Conservation (phyloP, 2,329 filamentous ascomycete genomes). For the Epichloe sibirici region DNA sequence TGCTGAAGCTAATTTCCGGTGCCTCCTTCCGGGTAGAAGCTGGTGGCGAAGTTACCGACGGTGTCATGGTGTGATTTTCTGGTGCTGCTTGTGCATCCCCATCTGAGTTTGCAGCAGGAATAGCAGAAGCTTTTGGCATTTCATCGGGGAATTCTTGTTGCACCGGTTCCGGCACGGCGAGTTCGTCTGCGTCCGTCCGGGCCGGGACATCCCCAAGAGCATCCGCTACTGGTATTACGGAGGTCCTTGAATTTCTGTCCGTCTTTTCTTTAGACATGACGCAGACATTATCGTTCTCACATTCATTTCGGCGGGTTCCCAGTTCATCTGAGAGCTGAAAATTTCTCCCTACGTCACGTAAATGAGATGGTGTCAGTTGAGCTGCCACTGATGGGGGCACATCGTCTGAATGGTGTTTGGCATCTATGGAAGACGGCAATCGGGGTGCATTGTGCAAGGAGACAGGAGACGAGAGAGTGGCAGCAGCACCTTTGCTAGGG, state of each 20-base stretch:
- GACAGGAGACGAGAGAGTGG: slow-evolving; percentile 16
- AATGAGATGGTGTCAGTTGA: slow-evolving; percentile 1
- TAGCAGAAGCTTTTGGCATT: too few relatives aligned
- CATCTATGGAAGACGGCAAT: neutral
- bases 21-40: neutral
- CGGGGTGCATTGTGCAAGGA: slow-evolving; percentile 11
- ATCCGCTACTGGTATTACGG: neutral
- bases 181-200: neutral
- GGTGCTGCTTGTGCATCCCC: neutral
- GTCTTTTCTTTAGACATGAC: neutral
- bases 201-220: neutral
- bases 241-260: neutral
- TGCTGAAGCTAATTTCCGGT: slow-evolving; percentile 11
- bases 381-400: neutral
- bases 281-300: neutral
- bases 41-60: neutral
- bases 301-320: neutral
- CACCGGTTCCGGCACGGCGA: neutral
- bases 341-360: neutral
- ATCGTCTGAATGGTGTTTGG: neutral
- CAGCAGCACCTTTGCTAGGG: slow-evolving; percentile 8
- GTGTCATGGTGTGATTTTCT: neutral
- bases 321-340: neutral
- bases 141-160: neutral
- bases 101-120: neutral